Evolutionary conservation across 306 rosid genomes (phyloP).

Genomic region (Vigna nakashimae): DNA sequence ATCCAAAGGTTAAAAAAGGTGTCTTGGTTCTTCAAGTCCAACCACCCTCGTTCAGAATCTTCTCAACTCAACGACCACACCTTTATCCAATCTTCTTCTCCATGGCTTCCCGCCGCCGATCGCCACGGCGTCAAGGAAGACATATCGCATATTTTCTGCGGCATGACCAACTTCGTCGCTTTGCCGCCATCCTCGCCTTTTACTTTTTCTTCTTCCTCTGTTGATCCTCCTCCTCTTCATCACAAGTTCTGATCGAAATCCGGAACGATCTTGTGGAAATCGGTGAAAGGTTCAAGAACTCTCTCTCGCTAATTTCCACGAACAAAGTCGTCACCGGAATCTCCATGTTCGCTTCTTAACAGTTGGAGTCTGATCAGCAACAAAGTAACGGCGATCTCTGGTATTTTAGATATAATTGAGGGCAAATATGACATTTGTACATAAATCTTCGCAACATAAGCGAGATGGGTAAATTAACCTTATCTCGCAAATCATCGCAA

Average conservation of each 20-base stretch:
- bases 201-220: slow-evolving; percentile 17
- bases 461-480: no score
- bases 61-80: slow-evolving; percentile 27
- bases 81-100: slow-evolving; percentile 33
- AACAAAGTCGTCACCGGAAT: slow-evolving; percentile 37
- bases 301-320: slow-evolving; percentile 70
- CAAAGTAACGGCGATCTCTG: slow-evolving; percentile 29
- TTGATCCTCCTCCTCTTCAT: slow-evolving; percentile 38
- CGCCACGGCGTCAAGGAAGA: slow-evolving; percentile 61
- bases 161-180: slow-evolving; percentile 84
- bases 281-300: slow-evolving; percentile 76
- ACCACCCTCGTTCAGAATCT: slow-evolving; percentile 42
- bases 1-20: slow-evolving; percentile 40
- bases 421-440: no score
- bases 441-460: no score
- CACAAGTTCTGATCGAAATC: slow-evolving; percentile 64
- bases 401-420: no score
- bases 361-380: slow-evolving; percentile 46
- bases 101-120: slow-evolving; percentile 36
- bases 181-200: slow-evolving; percentile 64
- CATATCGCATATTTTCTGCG: slow-evolving; percentile 69
- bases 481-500: no score
- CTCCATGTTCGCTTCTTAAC: slow-evolving; percentile 78
- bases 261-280: slow-evolving; percentile 91
- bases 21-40: slow-evolving; percentile 85